A percentile compares a stretch with the other conserved stretches of the same genome.
These are phyloP conservation scores for Kodamaea suecica DNA, from an alignment of 1,139 yeast species.

Conservation along the genomic window DNA sequence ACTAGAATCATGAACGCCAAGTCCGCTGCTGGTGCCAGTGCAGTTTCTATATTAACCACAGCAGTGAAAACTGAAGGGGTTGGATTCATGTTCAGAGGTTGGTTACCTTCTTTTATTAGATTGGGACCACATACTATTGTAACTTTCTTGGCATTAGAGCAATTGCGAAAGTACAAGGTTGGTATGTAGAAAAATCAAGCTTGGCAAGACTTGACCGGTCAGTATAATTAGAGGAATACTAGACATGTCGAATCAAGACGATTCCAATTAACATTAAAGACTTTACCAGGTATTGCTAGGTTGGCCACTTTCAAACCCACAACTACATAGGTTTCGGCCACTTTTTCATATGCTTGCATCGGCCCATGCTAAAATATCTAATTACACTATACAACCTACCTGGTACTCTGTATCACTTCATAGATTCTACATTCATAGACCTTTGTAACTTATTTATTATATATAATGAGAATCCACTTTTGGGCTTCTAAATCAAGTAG, in stretches of 20 bases:
- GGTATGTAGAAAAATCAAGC: slow-evolving; percentile 37
- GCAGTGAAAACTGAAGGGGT: slow-evolving; percentile 71
- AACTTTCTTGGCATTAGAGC: slow-evolving; percentile 78
- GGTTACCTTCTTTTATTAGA: slow-evolving; percentile 85
- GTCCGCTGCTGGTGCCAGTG: slow-evolving; percentile 44
- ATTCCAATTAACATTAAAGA: too few relatives aligned
- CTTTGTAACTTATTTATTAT: neutral
- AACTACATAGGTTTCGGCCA: too few relatives aligned
- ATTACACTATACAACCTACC: too few relatives aligned
- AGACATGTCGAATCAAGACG: too few relatives aligned
- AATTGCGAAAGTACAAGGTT: slow-evolving; percentile 56
- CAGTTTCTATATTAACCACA: slow-evolving; percentile 46
- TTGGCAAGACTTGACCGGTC: neutral
- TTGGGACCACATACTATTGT: slow-evolving; percentile 88
- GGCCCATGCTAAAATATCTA: too few relatives aligned
- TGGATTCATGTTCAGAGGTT: slow-evolving; percentile 82
- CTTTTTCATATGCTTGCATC: too few relatives aligned
- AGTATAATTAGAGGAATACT: too few relatives aligned
- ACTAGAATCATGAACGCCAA: slow-evolving; percentile 81
- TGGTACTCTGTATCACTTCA: slow-evolving; percentile 1
- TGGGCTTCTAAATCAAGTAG: too few relatives aligned
- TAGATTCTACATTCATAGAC: slow-evolving; percentile 4
- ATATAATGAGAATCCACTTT: neutral
- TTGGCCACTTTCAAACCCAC: too few relatives aligned
- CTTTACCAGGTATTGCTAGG: too few relatives aligned